A percentile compares a stretch with the other conserved stretches of the same genome.
Conservation (phyloP, 495 filamentous ascomycete species). For the Hypoxylon intermedium region DNA sequence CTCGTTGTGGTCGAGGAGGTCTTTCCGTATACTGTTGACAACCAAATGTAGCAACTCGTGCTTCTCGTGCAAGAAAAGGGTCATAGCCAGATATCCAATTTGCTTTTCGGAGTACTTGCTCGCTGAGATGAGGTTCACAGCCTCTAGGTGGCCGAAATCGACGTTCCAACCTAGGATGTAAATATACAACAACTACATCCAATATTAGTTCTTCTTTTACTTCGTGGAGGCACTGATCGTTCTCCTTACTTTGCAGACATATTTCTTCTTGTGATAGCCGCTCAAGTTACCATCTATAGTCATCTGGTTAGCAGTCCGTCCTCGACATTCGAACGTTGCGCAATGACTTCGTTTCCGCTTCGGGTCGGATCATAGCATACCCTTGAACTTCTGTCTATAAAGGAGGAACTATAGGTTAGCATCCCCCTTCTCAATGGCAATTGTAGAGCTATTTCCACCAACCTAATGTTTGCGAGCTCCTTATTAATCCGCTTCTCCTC, state of each 20-base stretch:
- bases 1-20: constrained; percentile 92
- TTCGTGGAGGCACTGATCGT: neutral
- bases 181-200: constrained; percentile 84
- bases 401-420: constrained; percentile 32
- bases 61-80: constrained; percentile 94
- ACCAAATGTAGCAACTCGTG: constrained; percentile 96
- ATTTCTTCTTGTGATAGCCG: constrained; percentile 99
- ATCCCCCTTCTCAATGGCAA: constrained; percentile 10
- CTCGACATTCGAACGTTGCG: constrained; percentile 6
- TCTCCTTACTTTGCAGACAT: constrained; percentile 89
- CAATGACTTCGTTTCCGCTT: constrained; percentile 11
- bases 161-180: constrained; percentile 99
- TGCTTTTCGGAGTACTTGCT: constrained; percentile 99
- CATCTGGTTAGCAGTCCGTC: constrained; percentile 36
- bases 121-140: constrained; percentile 95
- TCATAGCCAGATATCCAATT: constrained; percentile 98
- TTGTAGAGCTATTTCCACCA: constrained; percentile 22
- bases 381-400: constrained; percentile 77
- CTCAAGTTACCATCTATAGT: constrained; percentile 79
- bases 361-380: constrained; percentile 45
- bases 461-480: constrained; percentile 96
- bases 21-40: constrained; percentile 98
- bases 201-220: too few species aligned
- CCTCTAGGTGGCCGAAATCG: constrained; percentile 98
- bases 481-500: constrained; percentile 99